Conservation (phyloP, 352 stramenopile species). For the Pythium aristosporum region DNA sequence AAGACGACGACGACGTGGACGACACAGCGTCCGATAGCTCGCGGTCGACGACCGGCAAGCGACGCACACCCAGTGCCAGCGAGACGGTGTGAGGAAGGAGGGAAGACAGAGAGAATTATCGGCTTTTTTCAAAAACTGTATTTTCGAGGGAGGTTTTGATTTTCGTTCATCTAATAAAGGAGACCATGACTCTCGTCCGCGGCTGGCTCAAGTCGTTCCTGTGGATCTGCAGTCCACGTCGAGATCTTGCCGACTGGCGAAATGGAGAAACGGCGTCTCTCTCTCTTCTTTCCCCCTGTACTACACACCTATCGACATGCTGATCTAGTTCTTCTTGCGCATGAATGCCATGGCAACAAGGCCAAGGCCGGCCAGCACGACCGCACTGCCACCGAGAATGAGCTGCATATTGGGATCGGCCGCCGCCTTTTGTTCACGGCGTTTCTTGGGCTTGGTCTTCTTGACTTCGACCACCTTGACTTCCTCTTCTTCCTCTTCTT, state of each 20-base stretch:
- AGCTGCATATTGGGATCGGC: conserved; percentile 18
- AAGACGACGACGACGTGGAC: conserved; percentile 21
- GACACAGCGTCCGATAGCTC: conserved; percentile 24
- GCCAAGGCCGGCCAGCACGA: conserved; percentile 42
- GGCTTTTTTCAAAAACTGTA: conserved; percentile 8
- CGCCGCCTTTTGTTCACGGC: neutral
- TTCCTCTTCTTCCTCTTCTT: conserved; percentile 38
- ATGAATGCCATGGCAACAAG: conserved; percentile 57
- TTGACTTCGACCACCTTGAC: conserved; percentile 32
- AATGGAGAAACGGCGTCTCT: neutral
- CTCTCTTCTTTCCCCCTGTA: neutral
- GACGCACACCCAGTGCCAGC: neutral
- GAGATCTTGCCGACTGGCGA: neutral
- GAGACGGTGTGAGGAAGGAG: conserved; percentile 10
- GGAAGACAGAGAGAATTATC: neutral
- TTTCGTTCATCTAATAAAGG: neutral
- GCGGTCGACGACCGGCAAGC: conserved; percentile 15
- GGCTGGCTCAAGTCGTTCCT: no score
- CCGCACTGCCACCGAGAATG: conserved; percentile 24
- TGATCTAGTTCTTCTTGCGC: conserved; percentile 56
- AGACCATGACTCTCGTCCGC: neutral
- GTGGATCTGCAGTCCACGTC: neutral
- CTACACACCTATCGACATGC: conserved; percentile 14
- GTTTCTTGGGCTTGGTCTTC: conserved; percentile 36
- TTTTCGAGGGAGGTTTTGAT: no score